phyloP scores from a whole-genome alignment of 305 asterid species.

The Fraxinus dipetala region DNA sequence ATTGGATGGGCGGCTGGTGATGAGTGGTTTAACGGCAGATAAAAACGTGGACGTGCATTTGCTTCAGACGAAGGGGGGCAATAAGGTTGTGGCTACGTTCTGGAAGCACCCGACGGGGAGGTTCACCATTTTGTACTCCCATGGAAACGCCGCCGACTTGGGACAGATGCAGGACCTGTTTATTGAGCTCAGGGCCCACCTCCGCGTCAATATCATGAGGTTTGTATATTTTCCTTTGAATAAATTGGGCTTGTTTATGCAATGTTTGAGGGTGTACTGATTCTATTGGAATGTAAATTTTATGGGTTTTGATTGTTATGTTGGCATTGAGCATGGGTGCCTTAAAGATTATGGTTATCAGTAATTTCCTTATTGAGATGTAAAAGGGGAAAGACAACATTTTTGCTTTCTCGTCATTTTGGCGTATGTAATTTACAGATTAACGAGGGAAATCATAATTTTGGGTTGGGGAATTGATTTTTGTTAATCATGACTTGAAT shows the following conservation, averaged over 20 bases:
- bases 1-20: constrained; percentile 54
- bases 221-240: constrained; percentile 18
- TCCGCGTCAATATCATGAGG: constrained; percentile 95
- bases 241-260: constrained; percentile 12
- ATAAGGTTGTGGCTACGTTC: constrained; percentile 76
- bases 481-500: neutral
- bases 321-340: constrained; percentile 6
- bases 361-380: neutral
- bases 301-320: constrained; percentile 14
- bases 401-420: constrained; percentile 12
- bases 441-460: neutral
- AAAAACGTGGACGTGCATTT: constrained; percentile 81
- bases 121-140: constrained; percentile 82
- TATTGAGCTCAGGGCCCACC: constrained; percentile 94
- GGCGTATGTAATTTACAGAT: neutral
- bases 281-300: neutral
- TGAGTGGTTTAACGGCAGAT: constrained; percentile 77
- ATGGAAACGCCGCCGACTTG: constrained; percentile 98
- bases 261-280: constrained; percentile 13
- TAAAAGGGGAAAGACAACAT: neutral
- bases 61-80: constrained; percentile 73
- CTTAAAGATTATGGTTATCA: constrained; percentile 14
- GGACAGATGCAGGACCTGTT: constrained; percentile 95
- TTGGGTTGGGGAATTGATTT: neutral
- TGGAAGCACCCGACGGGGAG: constrained; percentile 85